Evolutionary conservation across 306 rosid genomes (phyloP).

Genomic region (Trichosanthes truncata): DNA sequence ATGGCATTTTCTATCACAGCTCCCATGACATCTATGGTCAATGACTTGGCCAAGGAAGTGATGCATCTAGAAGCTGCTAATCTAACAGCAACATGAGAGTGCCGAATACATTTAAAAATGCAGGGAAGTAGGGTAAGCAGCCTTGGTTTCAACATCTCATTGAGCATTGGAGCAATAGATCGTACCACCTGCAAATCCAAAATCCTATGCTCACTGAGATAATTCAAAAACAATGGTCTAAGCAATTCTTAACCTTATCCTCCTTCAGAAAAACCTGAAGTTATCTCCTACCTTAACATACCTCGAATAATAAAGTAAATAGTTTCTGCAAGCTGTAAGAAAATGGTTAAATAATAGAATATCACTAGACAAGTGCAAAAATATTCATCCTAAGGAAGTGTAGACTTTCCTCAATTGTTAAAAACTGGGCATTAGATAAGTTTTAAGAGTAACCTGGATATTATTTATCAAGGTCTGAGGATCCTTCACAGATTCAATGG

Average conservation of each 20-base stretch:
- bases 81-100: slow-evolving; percentile 89
- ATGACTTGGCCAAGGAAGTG: slow-evolving; percentile 90
- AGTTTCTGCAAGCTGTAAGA: not conserved
- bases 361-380: not conserved
- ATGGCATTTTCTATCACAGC: slow-evolving; percentile 74
- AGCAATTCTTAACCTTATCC: not conserved
- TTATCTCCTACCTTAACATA: not conserved
- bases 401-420: not conserved
- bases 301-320: not conserved
- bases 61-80: slow-evolving; percentile 92
- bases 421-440: not conserved
- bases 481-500: slow-evolving; percentile 51
- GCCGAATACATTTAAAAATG: slow-evolving; percentile 68
- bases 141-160: slow-evolving; percentile 67
- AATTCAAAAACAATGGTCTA: not conserved
- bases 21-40: slow-evolving; percentile 74
- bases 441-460: slow-evolving; percentile 63
- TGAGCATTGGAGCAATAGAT: slow-evolving; percentile 64
- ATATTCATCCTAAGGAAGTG: not conserved
- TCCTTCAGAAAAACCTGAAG: not conserved
- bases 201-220: not conserved
- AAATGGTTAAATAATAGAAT: not conserved
- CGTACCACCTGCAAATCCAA: slow-evolving; percentile 66
- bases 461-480: slow-evolving; percentile 87
- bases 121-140: slow-evolving; percentile 79